phyloP scores from a whole-genome alignment of 352 stramenopile genomes.

The Globisporangium nodosum region DNA sequence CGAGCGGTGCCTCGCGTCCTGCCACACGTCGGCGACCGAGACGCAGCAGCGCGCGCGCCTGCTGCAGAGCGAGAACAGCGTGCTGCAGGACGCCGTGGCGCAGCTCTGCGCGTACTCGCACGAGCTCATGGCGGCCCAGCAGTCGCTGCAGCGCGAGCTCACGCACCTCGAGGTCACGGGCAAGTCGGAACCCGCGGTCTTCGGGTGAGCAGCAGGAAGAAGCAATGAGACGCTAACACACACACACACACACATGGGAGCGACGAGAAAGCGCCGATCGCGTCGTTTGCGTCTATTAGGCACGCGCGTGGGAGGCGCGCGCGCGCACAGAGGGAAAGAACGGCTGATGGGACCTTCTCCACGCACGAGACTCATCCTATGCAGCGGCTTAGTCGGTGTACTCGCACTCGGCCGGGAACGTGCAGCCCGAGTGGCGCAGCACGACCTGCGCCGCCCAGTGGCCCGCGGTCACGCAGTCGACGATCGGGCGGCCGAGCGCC shows the following conservation, averaged over 20 bases:
- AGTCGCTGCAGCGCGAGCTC: conserved; percentile 41
- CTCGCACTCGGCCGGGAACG: conserved; percentile 89
- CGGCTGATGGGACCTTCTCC: conserved; percentile 22
- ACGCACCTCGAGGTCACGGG: conserved; percentile 42
- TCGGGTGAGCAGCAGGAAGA: conserved; percentile 18
- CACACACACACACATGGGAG: neutral
- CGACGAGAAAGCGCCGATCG: conserved; percentile 9
- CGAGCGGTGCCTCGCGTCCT: conserved; percentile 41
- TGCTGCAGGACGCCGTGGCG: conserved; percentile 37
- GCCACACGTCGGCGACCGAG: conserved; percentile 24
- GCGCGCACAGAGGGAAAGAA: conserved; percentile 10
- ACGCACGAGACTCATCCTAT: neutral
- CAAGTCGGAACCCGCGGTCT: conserved; percentile 29
- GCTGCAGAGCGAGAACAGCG: conserved; percentile 44
- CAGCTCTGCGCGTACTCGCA: conserved; percentile 51
- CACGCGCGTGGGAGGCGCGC: neutral
- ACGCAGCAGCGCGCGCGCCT: conserved; percentile 26
- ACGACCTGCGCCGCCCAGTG: conserved; percentile 97
- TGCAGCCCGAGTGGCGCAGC: conserved; percentile 96
- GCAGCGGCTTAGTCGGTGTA: conserved; percentile 70
- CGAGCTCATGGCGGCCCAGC: conserved; percentile 39
- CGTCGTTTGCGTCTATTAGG: conserved; percentile 15
- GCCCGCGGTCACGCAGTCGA: conserved; percentile 94
- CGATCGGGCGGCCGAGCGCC: conserved; percentile 76
- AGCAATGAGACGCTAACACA: neutral